phyloP scores from a whole-genome alignment of 2,329 filamentous ascomycete species.

The Lanzia echinophila region DNA sequence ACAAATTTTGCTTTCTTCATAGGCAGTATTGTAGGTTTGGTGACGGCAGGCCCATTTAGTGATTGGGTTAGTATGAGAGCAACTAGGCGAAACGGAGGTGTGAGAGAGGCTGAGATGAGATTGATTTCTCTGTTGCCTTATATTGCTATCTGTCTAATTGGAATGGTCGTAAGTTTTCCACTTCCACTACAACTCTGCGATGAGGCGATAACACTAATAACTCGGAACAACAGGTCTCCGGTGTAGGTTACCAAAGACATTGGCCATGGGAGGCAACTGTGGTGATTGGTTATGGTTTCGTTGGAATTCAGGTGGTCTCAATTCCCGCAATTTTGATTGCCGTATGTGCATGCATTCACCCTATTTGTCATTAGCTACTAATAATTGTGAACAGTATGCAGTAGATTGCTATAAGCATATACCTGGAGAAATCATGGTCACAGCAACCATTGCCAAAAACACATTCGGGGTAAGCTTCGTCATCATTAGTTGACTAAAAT shows the following conservation, averaged over 20 bases:
- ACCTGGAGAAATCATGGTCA: conserved; percentile 50
- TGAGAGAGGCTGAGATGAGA: conserved; percentile 54
- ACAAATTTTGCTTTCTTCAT: conserved; percentile 51
- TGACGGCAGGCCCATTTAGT: conserved; percentile 47
- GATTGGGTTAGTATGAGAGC: conserved; percentile 51
- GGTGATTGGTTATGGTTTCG: conserved; percentile 48
- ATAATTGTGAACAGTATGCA: conserved; percentile 37
- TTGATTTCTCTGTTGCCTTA: conserved; percentile 51
- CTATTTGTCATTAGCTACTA: conserved; percentile 11
- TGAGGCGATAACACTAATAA: neutral
- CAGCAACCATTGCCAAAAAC: conserved; percentile 56
- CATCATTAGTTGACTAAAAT: neutral
- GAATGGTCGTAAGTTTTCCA: conserved; percentile 39
- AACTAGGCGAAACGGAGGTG: conserved; percentile 46
- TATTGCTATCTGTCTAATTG: conserved; percentile 48
- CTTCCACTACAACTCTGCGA: neutral
- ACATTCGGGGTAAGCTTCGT: conserved; percentile 39
- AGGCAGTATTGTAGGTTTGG: conserved; percentile 47
- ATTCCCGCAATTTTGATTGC: conserved; percentile 48
- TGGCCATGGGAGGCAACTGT: conserved; percentile 48
- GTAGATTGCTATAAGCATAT: conserved; percentile 57
- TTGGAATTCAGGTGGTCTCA: conserved; percentile 49
- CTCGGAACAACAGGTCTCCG: conserved; percentile 27
- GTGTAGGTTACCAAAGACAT: conserved; percentile 43
- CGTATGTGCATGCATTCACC: conserved; percentile 11